Conservation (phyloP, 257 asterid genomes). For the Paulownia fortunei region DNA sequence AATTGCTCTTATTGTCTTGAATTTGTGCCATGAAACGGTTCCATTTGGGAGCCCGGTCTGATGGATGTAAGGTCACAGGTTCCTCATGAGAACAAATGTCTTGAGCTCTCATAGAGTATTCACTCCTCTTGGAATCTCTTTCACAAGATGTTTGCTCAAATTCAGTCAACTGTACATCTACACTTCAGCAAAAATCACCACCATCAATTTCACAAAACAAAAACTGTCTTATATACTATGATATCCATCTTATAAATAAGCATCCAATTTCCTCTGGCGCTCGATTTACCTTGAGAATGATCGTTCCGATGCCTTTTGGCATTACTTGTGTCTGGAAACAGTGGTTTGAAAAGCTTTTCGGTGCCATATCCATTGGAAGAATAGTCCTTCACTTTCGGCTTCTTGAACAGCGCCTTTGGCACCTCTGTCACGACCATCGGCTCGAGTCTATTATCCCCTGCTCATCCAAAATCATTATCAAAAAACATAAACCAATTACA, state of each 20-base stretch:
- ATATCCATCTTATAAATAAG: not conserved
- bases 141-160: constrained; percentile 10
- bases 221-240: no score
- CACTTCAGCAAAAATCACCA: constrained; percentile 13
- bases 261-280: not conserved
- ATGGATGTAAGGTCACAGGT: not conserved
- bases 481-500: not conserved
- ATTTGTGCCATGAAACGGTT: constrained; percentile 24
- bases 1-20: constrained; percentile 29
- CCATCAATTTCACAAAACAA: not conserved
- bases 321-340: constrained; percentile 39
- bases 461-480: constrained; percentile 33
- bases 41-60: constrained; percentile 32
- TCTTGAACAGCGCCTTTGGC: constrained; percentile 60
- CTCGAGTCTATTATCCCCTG: constrained; percentile 58
- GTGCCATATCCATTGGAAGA: constrained; percentile 19
- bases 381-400: constrained; percentile 54
- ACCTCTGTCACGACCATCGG: constrained; percentile 64
- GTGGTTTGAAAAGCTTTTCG: constrained; percentile 41
- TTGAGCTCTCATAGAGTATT: not conserved
- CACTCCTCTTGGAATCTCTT: constrained; percentile 23
- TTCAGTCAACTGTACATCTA: constrained; percentile 15
- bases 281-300: constrained; percentile 42
- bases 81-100: constrained; percentile 8
- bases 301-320: constrained; percentile 33